A percentile compares a stretch with the other conserved stretches of the same genome.
Evolutionary conservation across 1,284 basidiomycete species (phyloP).

Genomic region (Agaricales sp.): DNA sequence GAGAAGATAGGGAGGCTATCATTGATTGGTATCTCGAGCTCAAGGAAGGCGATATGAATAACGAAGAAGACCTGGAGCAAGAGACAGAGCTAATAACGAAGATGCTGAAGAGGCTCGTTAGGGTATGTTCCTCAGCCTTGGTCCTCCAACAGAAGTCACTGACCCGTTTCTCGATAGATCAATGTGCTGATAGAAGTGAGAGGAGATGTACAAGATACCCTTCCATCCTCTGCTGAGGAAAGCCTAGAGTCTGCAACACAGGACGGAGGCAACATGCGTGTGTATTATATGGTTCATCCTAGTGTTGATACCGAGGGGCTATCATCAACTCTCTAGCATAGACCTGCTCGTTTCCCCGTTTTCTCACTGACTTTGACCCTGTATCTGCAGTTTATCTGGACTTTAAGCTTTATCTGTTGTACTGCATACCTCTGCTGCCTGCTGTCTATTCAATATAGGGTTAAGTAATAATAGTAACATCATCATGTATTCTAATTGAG

Average conservation of each 20-base stretch:
- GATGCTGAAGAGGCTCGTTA: slow-evolving; percentile 83
- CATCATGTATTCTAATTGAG: too few species aligned
- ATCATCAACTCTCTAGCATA: not conserved
- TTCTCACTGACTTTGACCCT: too few species aligned
- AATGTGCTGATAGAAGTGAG: slow-evolving; percentile 77
- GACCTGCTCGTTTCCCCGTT: too few species aligned
- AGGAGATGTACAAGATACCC: slow-evolving; percentile 73
- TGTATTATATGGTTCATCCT: slow-evolving; percentile 77
- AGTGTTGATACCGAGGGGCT: slow-evolving; percentile 57
- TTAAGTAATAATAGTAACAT: too few species aligned
- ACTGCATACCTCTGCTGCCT: too few species aligned
- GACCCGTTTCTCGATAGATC: slow-evolving; percentile 41
- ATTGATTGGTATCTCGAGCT: slow-evolving; percentile 96
- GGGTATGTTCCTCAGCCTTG: slow-evolving; percentile 42
- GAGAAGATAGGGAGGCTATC: slow-evolving; percentile 82
- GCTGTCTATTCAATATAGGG: too few species aligned
- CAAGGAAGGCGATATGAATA: slow-evolving; percentile 76
- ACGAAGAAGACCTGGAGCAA: slow-evolving; percentile 85
- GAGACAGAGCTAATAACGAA: slow-evolving; percentile 88
- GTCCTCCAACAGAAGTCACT: not conserved
- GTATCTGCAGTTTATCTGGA: not conserved
- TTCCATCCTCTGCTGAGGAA: slow-evolving; percentile 54
- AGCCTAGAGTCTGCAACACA: slow-evolving; percentile 33
- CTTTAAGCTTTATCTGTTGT: too few species aligned
- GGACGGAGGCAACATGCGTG: slow-evolving; percentile 48